Evolutionary conservation across 164 flowering plant species (phyloP).

Genomic region (Akebia trifoliata): DNA sequence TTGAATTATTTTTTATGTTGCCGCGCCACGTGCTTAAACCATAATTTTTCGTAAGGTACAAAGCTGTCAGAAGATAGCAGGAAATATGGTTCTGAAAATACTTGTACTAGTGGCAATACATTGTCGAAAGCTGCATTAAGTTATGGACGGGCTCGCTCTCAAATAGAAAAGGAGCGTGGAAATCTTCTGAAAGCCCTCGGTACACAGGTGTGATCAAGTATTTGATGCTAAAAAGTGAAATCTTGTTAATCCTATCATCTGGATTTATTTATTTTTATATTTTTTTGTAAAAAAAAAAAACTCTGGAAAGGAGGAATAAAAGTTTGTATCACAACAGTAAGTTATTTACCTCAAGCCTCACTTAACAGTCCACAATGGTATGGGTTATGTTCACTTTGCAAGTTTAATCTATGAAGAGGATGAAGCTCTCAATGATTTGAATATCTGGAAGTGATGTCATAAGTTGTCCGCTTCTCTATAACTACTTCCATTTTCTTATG

Average conservation of each 20-base stretch:
- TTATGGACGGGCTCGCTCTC: constrained; percentile 66
- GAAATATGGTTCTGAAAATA: constrained; percentile 83
- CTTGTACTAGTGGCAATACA: constrained; percentile 78
- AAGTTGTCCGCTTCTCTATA: background rate
- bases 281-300: background rate
- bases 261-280: too few species aligned
- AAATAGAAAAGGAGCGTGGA: constrained; percentile 85
- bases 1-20: background rate
- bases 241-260: background rate
- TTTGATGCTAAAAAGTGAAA: background rate
- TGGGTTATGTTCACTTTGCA: background rate
- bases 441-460: background rate
- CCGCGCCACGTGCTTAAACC: background rate
- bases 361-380: background rate
- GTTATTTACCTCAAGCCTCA: background rate
- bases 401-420: background rate
- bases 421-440: background rate
- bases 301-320: background rate
- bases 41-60: constrained; percentile 42
- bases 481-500: background rate
- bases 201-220: constrained; percentile 63
- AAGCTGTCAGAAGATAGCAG: constrained; percentile 86
- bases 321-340: background rate
- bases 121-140: constrained; percentile 69
- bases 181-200: constrained; percentile 74